These are phyloP conservation scores for Cyberlindnera petersonii DNA, from an alignment of 805 yeast species.

Conservation along the genomic window DNA sequence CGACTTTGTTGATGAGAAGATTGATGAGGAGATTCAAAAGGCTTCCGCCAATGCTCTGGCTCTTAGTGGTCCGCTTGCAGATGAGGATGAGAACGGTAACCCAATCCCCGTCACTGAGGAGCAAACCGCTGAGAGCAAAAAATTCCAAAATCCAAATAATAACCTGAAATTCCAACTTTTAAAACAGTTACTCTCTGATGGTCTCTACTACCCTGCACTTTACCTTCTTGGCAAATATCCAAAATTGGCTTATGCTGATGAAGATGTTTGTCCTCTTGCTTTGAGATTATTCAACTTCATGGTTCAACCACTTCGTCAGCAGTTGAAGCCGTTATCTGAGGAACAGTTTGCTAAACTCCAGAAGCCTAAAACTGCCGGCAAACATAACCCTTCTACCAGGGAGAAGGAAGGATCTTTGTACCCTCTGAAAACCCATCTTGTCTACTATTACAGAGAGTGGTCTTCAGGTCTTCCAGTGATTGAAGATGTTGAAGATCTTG, in stretches of 20 bases:
- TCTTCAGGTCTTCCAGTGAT: constrained; percentile 35
- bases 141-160: neutral
- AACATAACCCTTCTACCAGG: too few species aligned
- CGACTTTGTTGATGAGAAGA: constrained; percentile 39
- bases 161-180: constrained; percentile 46
- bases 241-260: constrained; percentile 50
- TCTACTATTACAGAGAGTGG: constrained; percentile 53
- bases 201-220: constrained; percentile 59
- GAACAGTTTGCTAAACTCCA: constrained; percentile 18
- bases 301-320: constrained; percentile 45
- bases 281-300: constrained; percentile 45
- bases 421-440: neutral
- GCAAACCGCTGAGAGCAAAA: constrained; percentile 3
- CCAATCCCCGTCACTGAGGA: constrained; percentile 9
- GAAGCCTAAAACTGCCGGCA: constrained; percentile 3
- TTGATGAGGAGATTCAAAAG: constrained; percentile 52
- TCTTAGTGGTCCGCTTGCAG: constrained; percentile 78
- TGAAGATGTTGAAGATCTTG: constrained; percentile 39
- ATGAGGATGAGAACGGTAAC: constrained; percentile 48
- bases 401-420: too few species aligned
- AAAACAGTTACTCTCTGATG: constrained; percentile 51
- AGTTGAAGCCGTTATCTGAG: constrained; percentile 19
- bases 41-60: constrained; percentile 80
- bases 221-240: constrained; percentile 60
- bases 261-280: constrained; percentile 43